Base-by-base conservation (phyloP, 768 basidiomycete genomes). In the Mycena indigotica region DNA sequence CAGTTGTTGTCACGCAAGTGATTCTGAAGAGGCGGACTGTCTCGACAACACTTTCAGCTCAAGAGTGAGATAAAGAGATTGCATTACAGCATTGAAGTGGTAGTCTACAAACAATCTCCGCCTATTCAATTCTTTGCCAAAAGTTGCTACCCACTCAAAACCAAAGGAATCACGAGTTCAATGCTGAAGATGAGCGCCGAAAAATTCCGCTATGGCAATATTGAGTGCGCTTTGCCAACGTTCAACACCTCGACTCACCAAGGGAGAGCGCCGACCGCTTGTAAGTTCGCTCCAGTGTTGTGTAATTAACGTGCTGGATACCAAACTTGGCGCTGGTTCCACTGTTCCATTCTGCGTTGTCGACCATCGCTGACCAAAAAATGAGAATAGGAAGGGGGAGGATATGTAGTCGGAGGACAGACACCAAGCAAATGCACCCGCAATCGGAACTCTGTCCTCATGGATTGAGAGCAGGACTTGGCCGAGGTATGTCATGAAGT, bases 401-500 rank as follows among this genome's bases (percentile, higher is more conserved):
- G n/a, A 15, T 46, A 12, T 41, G 28, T 41, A 8, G n/a, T 10
- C n/a, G n/a, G n/a, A 10, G 40, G 26, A 60, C 66, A 53, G 57
- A 78, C 79, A 75, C 80, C 80, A 81, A 32, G 76, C 73, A 59
- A 80, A 81, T 4, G 73, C 74, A 0, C 80, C 80, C 45, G 71
- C 72, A 24, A 81, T 70, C 0, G 80, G 79, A 12, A 80, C 66
- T 0, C 75, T 74, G 65, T 84, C 82, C 55, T 82, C 79, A 48
- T 81, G 75, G 53, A 83, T 81, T 2, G 80, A 71, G 8, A 76
- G 70, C 6, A 84, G 71, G 12, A 79, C 72, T 59, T 83, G 78
- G n/a, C 79, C 79, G 28, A 83, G 74, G 61, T 81, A 82, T 3
- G 78, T 78, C 75, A 81, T 73, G 55, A 70, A 77, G 59, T 81